Conservation (phyloP, 495 filamentous ascomycete genomes). For the Elasticomyces elasticus region DNA sequence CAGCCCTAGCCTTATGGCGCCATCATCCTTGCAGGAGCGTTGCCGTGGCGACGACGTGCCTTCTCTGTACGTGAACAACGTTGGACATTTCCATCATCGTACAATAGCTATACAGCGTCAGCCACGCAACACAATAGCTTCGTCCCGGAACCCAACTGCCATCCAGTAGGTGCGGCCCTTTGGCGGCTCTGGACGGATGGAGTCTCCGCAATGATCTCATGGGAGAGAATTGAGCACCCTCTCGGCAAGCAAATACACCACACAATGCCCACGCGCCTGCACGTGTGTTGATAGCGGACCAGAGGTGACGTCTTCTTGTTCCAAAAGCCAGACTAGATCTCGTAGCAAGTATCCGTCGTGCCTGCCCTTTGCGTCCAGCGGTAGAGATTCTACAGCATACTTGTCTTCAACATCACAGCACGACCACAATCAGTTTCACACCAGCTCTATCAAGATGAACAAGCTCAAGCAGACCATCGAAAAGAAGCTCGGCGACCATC, state of each 20-base stretch:
- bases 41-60: no score
- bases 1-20: not conserved
- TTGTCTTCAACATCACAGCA: not conserved
- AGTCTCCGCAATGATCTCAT: not conserved
- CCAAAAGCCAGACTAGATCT: not conserved
- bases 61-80: no score
- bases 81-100: no score
- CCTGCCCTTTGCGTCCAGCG: not conserved
- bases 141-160: not conserved
- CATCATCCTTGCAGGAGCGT: no score
- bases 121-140: no score
- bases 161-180: not conserved
- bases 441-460: not conserved
- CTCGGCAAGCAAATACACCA: not conserved
- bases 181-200: not conserved
- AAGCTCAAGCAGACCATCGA: slow-evolving; percentile 10
- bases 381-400: not conserved
- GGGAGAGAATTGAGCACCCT: not conserved
- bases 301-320: not conserved
- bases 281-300: not conserved
- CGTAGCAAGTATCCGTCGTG: not conserved
- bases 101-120: no score
- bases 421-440: not conserved
- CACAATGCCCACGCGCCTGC: not conserved
- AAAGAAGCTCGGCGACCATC: slow-evolving; percentile 13